phyloP scores from a whole-genome alignment of 768 basidiomycete genomes.

The Strobilomyces dryophilus region DNA sequence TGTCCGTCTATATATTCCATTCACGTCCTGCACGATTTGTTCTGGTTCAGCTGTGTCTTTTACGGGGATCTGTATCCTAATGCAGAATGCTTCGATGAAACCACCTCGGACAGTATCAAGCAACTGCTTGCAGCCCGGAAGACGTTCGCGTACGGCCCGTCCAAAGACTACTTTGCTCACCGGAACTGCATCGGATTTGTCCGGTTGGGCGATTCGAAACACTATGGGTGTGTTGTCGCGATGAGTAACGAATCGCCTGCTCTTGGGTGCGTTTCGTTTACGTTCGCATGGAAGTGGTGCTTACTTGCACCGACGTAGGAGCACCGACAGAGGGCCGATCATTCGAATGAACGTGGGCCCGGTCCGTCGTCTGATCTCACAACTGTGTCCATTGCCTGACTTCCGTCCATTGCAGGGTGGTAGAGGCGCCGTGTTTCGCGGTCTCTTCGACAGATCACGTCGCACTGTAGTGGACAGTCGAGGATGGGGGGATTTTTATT shows the following conservation, averaged over 20 bases:
- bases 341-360: slow-evolving; percentile 62
- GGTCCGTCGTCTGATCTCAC: slow-evolving; percentile 37
- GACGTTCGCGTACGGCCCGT: slow-evolving; percentile 61
- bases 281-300: not conserved
- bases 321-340: slow-evolving; percentile 14
- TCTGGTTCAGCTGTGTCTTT: slow-evolving; percentile 66
- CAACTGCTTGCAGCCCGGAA: slow-evolving; percentile 59
- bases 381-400: not conserved
- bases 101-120: slow-evolving; percentile 46
- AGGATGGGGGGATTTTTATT: slow-evolving; percentile 70
- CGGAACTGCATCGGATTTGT: slow-evolving; percentile 75
- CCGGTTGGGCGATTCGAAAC: slow-evolving; percentile 52
- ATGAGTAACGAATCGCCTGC: slow-evolving; percentile 50
- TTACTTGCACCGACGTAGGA: not conserved
- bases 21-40: not conserved
- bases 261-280: slow-evolving; percentile 13
- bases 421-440: slow-evolving; percentile 38
- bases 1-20: not conserved
- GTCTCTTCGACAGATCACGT: slow-evolving; percentile 43
- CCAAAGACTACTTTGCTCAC: slow-evolving; percentile 54
- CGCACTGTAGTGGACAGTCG: slow-evolving; percentile 42
- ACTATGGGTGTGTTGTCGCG: slow-evolving; percentile 65
- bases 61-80: slow-evolving; percentile 82
- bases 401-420: slow-evolving; percentile 26
- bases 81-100: slow-evolving; percentile 56